Conservation (phyloP, 306 rosid species). For the Trifolium fragiferum region DNA sequence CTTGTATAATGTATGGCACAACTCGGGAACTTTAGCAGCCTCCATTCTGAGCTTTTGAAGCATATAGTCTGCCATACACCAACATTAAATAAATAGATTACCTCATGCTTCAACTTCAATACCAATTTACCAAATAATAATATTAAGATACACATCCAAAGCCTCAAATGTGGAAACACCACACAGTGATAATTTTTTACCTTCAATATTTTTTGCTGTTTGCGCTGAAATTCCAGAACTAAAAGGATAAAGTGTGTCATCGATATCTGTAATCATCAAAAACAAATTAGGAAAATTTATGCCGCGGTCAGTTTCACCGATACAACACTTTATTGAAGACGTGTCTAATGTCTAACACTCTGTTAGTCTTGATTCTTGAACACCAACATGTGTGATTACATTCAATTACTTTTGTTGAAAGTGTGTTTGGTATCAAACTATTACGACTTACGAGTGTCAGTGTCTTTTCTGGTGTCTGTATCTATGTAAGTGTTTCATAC, state of each 20-base stretch:
- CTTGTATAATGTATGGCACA: slow-evolving; percentile 65
- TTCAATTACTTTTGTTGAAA: neutral
- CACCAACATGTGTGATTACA: too few species aligned
- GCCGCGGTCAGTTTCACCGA: neutral
- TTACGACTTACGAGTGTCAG: too few species aligned
- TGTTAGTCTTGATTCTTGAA: too few species aligned
- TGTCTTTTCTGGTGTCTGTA: too few species aligned
- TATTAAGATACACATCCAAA: neutral
- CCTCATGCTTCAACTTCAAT: neutral
- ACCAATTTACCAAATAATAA: slow-evolving; percentile 3
- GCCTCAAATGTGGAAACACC: neutral
- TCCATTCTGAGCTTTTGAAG: slow-evolving; percentile 72
- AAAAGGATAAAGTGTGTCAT: slow-evolving; percentile 90
- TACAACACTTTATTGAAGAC: neutral
- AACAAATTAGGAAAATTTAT: neutral
- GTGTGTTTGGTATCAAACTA: too few species aligned
- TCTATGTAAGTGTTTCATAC: too few species aligned
- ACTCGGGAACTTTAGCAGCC: slow-evolving; percentile 59
- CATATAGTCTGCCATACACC: slow-evolving; percentile 64
- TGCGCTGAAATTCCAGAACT: slow-evolving; percentile 69
- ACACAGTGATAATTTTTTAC: slow-evolving; percentile 38
- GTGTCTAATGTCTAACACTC: neutral
- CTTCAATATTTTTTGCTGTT: slow-evolving; percentile 68
- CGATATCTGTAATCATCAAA: slow-evolving; percentile 67
- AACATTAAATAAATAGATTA: neutral